Conservation (phyloP, 768 basidiomycete genomes). For the Tricholoma matsutake region DNA sequence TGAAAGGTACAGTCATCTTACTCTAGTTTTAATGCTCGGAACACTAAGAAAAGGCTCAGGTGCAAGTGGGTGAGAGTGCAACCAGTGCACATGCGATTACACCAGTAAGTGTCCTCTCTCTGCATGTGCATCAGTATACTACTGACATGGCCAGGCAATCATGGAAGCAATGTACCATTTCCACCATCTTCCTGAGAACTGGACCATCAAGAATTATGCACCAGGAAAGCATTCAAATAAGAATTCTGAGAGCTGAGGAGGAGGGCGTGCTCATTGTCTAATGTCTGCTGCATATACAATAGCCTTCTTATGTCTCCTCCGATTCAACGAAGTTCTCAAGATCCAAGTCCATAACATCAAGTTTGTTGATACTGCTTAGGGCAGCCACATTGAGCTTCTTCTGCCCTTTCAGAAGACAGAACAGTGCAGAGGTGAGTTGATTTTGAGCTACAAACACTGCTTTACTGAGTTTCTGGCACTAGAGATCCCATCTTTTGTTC, state of each 20-base stretch:
- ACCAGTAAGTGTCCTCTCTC: neutral
- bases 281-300: conserved; percentile 29
- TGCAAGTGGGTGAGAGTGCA: conserved; percentile 23
- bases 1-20: neutral
- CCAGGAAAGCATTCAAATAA: conserved; percentile 7
- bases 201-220: conserved; percentile 15
- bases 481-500: conserved; percentile 30
- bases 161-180: conserved; percentile 20
- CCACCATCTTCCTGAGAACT: conserved; percentile 20
- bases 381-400: conserved; percentile 19
- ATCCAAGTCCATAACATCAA: conserved; percentile 23
- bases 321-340: conserved; percentile 31
- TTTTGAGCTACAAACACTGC: neutral
- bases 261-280: conserved; percentile 21
- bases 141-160: conserved; percentile 19
- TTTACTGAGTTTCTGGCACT: neutral
- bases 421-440: conserved; percentile 23
- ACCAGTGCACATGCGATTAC: conserved; percentile 27
- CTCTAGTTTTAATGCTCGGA: no score
- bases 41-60: no score
- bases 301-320: conserved; percentile 29
- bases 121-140: neutral
- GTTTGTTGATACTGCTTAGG: neutral
- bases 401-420: conserved; percentile 27
- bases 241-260: conserved; percentile 26